Evolutionary conservation across 345 rosid genomes (phyloP).

Genomic region (Orychophragmus violaceus): DNA sequence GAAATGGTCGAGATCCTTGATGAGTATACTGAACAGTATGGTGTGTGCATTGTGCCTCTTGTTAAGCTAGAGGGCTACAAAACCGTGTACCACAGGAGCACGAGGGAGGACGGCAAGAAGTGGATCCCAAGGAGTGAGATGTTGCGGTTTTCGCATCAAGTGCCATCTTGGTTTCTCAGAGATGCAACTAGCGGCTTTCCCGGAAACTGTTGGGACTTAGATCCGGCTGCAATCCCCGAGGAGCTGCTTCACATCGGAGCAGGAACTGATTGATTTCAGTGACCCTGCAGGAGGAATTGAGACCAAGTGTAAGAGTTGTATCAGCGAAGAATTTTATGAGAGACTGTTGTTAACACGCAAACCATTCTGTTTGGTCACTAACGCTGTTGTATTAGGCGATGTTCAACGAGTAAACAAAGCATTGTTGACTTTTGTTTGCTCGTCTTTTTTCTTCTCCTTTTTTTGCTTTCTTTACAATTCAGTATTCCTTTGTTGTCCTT

Average conservation of each 20-base stretch:
- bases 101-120: conserved; percentile 46
- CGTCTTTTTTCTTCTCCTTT: neutral
- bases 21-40: conserved; percentile 85
- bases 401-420: conserved; percentile 28
- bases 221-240: conserved; percentile 97
- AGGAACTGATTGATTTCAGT: conserved; percentile 26
- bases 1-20: conserved; percentile 98
- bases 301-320: conserved; percentile 20
- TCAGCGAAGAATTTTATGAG: conserved; percentile 7
- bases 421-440: conserved; percentile 22
- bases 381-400: conserved; percentile 25
- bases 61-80: conserved; percentile 74
- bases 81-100: conserved; percentile 72
- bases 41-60: conserved; percentile 74
- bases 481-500: conserved; percentile 23
- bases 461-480: neutral
- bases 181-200: conserved; percentile 57
- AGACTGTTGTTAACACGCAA: conserved; percentile 11
- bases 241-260: conserved; percentile 62
- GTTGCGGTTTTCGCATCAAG: conserved; percentile 88
- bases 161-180: conserved; percentile 80
- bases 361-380: conserved; percentile 15
- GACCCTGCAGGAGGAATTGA: conserved; percentile 1
- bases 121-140: conserved; percentile 95
- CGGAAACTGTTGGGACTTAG: conserved; percentile 88